Evolutionary conservation across 169 alveolate species (phyloP), one percentile per base, ranked within the genome.

Genomic region (Plasmodium vivax): DNA sequence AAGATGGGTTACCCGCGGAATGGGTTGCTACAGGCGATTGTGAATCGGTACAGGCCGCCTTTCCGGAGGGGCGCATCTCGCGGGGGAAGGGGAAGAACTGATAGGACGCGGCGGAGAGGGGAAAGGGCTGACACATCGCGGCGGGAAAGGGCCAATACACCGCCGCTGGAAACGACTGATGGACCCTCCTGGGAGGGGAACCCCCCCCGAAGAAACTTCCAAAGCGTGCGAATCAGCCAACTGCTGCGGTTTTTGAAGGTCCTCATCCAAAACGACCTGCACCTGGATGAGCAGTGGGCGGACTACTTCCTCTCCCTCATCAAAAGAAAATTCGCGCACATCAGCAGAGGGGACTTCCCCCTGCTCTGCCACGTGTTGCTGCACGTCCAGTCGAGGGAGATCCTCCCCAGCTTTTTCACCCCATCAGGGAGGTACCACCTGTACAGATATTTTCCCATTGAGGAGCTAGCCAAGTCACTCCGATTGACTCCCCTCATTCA

Each of bases 261-360:
- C 16, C 51, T 88, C 34, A 41, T 81, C 27, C 72, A 88, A 23
- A 77, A 81, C 34, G 82, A 88, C 56, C 79, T 88, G 23, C 82
- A 88, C 34, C 43, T 88, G n/a, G 82, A 88, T 43, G 73, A 80
- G 5, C 16, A 23, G 14, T 88, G 94, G 94, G 43, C 83, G 34
- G n/a, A 79, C 30, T 88, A 88, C 82, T 79, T 88, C 56, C 16
- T 80, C 19, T 79, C 87, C 34, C 41, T 88, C 23, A 58, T 88
- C 5, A 77, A 79, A 62, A 38, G 23, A 23, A 88, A 88, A 88
- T 79, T 58, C 71, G 0, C 34, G 41, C 62, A 79, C n/a, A 77
- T 77, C 32, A 47, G 51, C 71, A 88, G 43, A 58, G 38, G 34
- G 73, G 51, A 81, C 23, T 56, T 14, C 1, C 74, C 43, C 34